phyloP scores from a whole-genome alignment of 306 rosid species.

The Neltuma alba region DNA sequence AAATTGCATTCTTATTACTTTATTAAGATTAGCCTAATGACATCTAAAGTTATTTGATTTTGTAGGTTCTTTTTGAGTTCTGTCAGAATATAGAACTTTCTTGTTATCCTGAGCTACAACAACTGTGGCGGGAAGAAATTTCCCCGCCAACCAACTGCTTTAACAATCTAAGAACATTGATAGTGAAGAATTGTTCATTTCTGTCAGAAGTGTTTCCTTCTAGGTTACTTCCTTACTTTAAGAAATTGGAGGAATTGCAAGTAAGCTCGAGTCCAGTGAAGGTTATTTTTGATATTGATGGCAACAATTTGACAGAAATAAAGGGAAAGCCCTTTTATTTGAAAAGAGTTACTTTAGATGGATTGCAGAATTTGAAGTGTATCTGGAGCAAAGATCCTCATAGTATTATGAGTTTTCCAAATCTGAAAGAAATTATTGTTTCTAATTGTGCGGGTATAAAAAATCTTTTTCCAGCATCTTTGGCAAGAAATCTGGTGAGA shows the following conservation, averaged over 20 bases:
- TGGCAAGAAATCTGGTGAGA: not conserved
- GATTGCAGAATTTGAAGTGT: not conserved
- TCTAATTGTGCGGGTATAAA: not conserved
- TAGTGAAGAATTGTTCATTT: not conserved
- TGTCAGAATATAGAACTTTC: not conserved
- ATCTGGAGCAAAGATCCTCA: not conserved
- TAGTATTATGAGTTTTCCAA: not conserved
- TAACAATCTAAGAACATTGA: not conserved
- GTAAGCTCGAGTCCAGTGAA: not conserved
- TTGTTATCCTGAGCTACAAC: no score
- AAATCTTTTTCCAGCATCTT: not conserved
- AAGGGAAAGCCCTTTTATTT: not conserved
- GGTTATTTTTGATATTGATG: not conserved
- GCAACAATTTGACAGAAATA: not conserved
- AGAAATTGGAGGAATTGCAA: slow-evolving; percentile 3
- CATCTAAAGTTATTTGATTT: not conserved
- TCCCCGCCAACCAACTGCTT: not conserved
- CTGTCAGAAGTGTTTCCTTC: not conserved
- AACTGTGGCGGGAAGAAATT: not conserved
- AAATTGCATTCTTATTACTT: not conserved
- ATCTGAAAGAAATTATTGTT: not conserved
- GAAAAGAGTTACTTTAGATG: not conserved
- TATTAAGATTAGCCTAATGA: not conserved
- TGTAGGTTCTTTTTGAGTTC: not conserved
- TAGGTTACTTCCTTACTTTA: not conserved